Conservation (phyloP, 495 filamentous ascomycete genomes). For the Trichoderma orchidacearum region DNA sequence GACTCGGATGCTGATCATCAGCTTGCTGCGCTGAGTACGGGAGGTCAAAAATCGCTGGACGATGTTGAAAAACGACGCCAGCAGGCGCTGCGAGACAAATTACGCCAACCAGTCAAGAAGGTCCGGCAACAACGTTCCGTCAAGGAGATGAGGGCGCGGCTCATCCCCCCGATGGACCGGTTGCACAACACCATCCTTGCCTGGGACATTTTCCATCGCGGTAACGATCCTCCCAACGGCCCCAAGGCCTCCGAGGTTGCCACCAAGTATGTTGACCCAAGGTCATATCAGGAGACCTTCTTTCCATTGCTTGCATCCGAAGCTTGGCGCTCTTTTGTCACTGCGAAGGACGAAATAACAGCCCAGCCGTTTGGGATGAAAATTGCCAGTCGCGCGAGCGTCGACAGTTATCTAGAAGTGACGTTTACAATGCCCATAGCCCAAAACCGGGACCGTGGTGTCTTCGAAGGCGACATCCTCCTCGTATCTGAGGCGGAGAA, state of each 20-base stretch:
- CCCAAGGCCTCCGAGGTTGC: constrained; percentile 65
- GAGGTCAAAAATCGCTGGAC: constrained; percentile 20
- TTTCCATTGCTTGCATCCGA: constrained; percentile 83
- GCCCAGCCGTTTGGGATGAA: constrained; percentile 73
- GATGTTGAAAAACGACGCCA: constrained; percentile 38
- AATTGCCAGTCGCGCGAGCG: constrained; percentile 68
- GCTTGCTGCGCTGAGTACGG: constrained; percentile 33
- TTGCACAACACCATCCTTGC: constrained; percentile 75
- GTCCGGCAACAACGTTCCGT: constrained; percentile 58
- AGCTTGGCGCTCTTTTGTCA: constrained; percentile 89
- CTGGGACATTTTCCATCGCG: constrained; percentile 86
- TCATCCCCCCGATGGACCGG: constrained; percentile 76
- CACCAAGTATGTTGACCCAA: constrained; percentile 58
- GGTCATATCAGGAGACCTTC: constrained; percentile 78
- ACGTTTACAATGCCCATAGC: constrained; percentile 59
- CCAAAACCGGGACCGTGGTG: constrained; percentile 53
- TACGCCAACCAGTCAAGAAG: constrained; percentile 66
- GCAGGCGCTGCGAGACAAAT: constrained; percentile 26
- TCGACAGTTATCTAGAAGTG: constrained; percentile 87
- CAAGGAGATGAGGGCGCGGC: constrained; percentile 85
- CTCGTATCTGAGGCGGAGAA: constrained; percentile 60
- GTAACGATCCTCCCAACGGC: constrained; percentile 70
- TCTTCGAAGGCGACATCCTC: constrained; percentile 80
- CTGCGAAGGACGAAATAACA: constrained; percentile 70
- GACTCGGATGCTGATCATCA: constrained; percentile 44